A percentile compares a stretch with the other conserved stretches of the same genome.
Conservation (phyloP, 805 yeast species). For the Candida broadrunensis region DNA sequence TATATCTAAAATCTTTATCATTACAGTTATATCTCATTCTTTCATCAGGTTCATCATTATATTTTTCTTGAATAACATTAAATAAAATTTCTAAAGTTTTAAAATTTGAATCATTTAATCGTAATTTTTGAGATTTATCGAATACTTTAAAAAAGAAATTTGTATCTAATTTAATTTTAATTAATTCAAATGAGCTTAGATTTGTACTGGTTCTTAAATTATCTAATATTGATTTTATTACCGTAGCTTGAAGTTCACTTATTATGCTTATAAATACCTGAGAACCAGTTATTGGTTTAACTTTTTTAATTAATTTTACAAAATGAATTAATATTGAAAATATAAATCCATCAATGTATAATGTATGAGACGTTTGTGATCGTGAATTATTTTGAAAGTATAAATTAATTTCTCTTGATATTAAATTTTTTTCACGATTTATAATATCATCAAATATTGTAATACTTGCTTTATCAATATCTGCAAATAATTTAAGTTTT, state of each 20-base stretch:
- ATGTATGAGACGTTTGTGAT: not conserved
- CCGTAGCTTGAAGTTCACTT: constrained; percentile 35
- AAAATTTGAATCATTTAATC: constrained; percentile 31
- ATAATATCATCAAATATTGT: constrained; percentile 40
- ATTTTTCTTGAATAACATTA: constrained; percentile 23
- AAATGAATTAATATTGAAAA: constrained; percentile 39
- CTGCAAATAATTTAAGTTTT: constrained; percentile 37
- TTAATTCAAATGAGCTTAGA: constrained; percentile 12
- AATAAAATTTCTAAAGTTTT: constrained; percentile 30
- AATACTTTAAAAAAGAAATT: constrained; percentile 38
- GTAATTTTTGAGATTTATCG: constrained; percentile 29
- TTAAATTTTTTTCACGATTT: constrained; percentile 31
- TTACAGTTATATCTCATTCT: constrained; percentile 12
- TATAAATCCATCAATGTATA: constrained; percentile 36
- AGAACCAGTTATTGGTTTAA: constrained; percentile 38
- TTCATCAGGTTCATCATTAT: constrained; percentile 14
- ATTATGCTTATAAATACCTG: constrained; percentile 34
- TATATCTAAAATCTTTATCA: constrained; percentile 24
- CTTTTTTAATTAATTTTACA: constrained; percentile 35
- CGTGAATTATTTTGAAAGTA: constrained; percentile 15
- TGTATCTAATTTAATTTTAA: constrained; percentile 34
- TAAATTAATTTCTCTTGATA: constrained; percentile 24
- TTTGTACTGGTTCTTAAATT: constrained; percentile 21
- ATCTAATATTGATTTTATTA: constrained; percentile 31
- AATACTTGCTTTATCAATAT: constrained; percentile 37